Evolutionary conservation across 164 flowering plant species (phyloP), one percentile per base, ranked within the genome.

Genomic region (Tinospora cordifolia): DNA sequence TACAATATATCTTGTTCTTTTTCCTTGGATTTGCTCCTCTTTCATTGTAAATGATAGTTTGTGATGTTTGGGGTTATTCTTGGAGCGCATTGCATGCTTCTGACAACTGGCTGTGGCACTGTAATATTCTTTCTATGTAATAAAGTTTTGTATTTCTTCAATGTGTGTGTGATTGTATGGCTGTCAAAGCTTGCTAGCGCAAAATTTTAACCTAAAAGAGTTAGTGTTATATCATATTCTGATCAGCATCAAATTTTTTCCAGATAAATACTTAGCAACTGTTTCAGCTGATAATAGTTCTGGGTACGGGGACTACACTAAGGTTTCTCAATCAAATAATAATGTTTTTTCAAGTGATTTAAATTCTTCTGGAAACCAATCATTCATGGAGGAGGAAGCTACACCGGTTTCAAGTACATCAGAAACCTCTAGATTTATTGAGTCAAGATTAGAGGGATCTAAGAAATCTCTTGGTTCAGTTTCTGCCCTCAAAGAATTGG

Each of bases 211-310:
- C 46, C 9, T 4, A 41, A 41, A 41, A 8, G 46, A 30, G 4
- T 54, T 15, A 17, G 9, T 8, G n/a, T 54, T 19, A 2, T 22
- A 19, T 1, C 22, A 22, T 54, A 54, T 49, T 68, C 69, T 83
- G 62, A 75, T 72, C n/a, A 58, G 58, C 2, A 5, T 30, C 41
- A 54, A 41, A 27, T 3, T 69, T 60, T 44, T 73, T 82, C 81
- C 90, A 94, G 98, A 88, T 81, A 83, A 76, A 67, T 94, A 89
- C 78, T 27, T 89, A 58, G 78, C 88, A n/a, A 79, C 76, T 74
- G 49, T 62, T 38, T 84, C 84, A 65, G 71, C 80, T 70, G 93
- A 89, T 71, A 65, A 83, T 65, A 78, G 74, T 63, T 44, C 76
- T 47, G 63, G 72, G 63, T 84, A 72, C 72, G 87, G 85, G 74